Conservation (phyloP, 768 basidiomycete species). For the Phaffia australis region DNA sequence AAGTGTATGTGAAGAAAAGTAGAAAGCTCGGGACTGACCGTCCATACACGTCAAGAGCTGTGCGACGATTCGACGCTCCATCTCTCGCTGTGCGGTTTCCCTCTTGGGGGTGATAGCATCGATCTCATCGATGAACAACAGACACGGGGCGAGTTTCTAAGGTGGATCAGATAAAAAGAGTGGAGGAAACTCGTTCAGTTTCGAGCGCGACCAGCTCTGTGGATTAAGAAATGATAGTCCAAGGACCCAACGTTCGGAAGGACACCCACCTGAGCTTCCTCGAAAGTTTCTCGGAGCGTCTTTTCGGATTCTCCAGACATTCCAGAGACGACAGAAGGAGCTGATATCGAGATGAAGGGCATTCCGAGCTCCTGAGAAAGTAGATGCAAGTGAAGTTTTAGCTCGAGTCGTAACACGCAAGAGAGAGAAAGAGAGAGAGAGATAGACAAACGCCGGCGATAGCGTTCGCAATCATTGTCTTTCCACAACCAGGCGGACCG, state of each 20-base stretch:
- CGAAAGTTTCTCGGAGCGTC: conserved; percentile 88
- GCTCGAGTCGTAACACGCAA: neutral
- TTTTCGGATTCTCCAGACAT: conserved; percentile 99
- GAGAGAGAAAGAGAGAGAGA: neutral
- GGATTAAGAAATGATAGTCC: neutral
- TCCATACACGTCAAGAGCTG: conserved; percentile 99
- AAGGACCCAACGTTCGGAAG: no score
- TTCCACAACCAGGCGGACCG: conserved; percentile 95
- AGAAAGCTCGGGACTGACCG: conserved; percentile 44
- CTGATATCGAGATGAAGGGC: conserved; percentile 88
- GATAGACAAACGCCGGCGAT: conserved; percentile 69
- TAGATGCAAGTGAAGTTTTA: neutral
- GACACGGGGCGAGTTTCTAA: conserved; percentile 77
- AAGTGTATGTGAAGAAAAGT: neutral
- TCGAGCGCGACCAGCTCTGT: no score
- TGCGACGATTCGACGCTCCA: conserved; percentile 94
- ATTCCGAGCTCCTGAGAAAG: conserved; percentile 68
- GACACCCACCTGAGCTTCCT: conserved; percentile 73
- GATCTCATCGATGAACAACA: conserved; percentile 95
- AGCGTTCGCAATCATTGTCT: conserved; percentile 85
- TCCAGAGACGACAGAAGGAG: conserved; percentile 89
- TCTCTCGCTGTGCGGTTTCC: conserved; percentile 94
- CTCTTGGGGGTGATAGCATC: conserved; percentile 96
- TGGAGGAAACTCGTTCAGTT: neutral
- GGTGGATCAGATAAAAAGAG: neutral